These are phyloP conservation scores for Emergomyces pasteurianus DNA, from an alignment of 2,329 filamentous ascomycete genomes.

Conservation along the genomic window DNA sequence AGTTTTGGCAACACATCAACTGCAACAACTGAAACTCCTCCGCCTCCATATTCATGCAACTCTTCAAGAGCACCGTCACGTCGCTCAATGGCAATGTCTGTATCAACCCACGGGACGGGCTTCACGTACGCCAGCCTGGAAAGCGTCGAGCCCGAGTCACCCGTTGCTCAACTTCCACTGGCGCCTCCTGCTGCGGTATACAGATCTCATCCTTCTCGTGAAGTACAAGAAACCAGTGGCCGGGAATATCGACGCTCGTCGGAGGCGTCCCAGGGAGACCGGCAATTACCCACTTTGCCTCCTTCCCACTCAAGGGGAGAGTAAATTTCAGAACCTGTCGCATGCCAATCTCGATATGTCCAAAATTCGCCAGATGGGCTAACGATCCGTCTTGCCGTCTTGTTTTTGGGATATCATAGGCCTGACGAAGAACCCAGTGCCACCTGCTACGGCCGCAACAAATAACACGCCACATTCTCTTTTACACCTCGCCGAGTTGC, in stretches of 20 bases:
- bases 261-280: not conserved
- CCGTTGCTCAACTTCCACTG: constrained; percentile 19
- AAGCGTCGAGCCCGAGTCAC: constrained; percentile 5
- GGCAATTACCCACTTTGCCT: not conserved
- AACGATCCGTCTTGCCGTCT: not conserved
- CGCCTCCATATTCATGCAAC: constrained; percentile 29
- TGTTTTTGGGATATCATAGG: not conserved
- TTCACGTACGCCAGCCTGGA: constrained; percentile 4
- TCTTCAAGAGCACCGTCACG: constrained; percentile 20
- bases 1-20: constrained; percentile 35
- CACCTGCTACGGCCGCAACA: not conserved
- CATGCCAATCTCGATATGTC: not conserved
- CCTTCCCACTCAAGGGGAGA: not conserved
- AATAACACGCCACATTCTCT: not conserved
- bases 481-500: not conserved
- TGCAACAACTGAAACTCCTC: constrained; percentile 31
- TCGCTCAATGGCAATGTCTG: constrained; percentile 18
- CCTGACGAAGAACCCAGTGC: not conserved
- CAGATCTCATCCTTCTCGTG: constrained; percentile 9
- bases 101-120: constrained; percentile 15
- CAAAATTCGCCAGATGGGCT: not conserved
- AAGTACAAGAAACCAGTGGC: not conserved
- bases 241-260: not conserved
- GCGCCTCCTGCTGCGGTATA: constrained; percentile 16
- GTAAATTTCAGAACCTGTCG: not conserved